phyloP scores from a whole-genome alignment of 805 yeast genomes.

The Ogataea pilisensis region DNA sequence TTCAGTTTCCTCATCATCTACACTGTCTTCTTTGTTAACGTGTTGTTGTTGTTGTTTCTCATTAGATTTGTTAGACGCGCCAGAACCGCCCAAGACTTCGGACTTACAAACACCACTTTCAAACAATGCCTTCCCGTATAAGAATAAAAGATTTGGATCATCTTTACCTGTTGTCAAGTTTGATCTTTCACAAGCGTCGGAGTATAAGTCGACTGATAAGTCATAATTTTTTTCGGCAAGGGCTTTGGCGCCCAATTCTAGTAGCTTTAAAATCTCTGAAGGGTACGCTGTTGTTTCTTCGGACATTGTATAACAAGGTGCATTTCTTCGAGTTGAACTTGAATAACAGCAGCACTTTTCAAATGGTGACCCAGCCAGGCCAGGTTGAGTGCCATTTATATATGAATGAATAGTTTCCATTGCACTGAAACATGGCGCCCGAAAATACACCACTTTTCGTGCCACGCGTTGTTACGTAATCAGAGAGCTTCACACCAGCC shows the following conservation, averaged over 20 bases:
- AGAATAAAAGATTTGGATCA: conserved; percentile 63
- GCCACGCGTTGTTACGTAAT: too few relatives aligned
- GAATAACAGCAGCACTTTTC: too few relatives aligned
- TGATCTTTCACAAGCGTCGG: conserved; percentile 63
- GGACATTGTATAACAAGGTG: too few relatives aligned
- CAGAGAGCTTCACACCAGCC: too few relatives aligned
- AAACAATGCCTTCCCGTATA: conserved; percentile 79
- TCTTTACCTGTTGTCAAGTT: conserved; percentile 56
- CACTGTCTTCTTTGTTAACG: conserved; percentile 10
- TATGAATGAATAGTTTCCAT: too few relatives aligned
- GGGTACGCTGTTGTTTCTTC: conserved; percentile 26
- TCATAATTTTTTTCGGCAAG: conserved; percentile 66
- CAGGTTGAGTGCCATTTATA: too few relatives aligned
- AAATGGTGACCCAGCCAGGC: too few relatives aligned
- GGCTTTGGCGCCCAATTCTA: conserved; percentile 59
- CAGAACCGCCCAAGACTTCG: conserved; percentile 64
- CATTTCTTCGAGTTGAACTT: too few relatives aligned
- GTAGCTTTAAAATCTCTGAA: conserved; percentile 40
- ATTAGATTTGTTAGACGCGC: conserved; percentile 22
- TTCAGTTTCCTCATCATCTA: conserved; percentile 27
- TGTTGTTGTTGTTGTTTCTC: conserved; percentile 18
- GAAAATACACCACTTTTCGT: too few relatives aligned
- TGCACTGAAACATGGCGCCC: too few relatives aligned
- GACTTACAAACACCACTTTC: conserved; percentile 71
- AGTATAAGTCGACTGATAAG: conserved; percentile 63